Base-by-base conservation (phyloP, 2,329 filamentous ascomycete genomes). In the Ophiostoma montium region DNA sequence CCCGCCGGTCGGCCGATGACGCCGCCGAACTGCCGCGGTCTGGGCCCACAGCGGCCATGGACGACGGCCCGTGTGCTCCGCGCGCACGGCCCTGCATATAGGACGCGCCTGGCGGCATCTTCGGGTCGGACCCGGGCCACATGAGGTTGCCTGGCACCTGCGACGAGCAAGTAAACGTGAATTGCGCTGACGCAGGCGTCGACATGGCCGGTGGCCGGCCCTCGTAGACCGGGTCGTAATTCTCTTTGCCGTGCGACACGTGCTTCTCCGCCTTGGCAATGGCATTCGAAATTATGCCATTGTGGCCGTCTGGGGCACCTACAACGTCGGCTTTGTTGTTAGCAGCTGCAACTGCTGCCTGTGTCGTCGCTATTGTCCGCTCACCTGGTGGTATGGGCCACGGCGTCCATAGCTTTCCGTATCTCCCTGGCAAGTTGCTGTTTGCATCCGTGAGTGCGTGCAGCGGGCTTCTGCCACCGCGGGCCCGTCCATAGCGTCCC, bases 131-230 rank as follows among this genome's bases (percentile, higher is more conserved):
- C 38, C 43, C 41, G 19, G 51, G 59, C 81, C 78, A 39, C 85
- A 84, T 80, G 84, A 86, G 47, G 81, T 79, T 62, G 87, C 83
- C 86, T 1, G 86, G 82, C 35, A 88, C 86, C 61, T 92, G 87
- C 1, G 89, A 90, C 59, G 94, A 86, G 65, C 88, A 95, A 12
- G 87, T 94, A 61, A 98, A 98, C 10, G 92, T 98, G 63, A 98
- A 98, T 58, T 95, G 87, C 0, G 85, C 84, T 50, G 88, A 86
- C 6, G 82, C 77, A 5, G 60, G 46, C 19, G 13, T 62, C 84
- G 79, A 61, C 86, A 83, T 50, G 86, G 81, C 45, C 94, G 72
- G 63, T 84, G 90, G 54, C 82, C 72, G 64, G 87, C 92, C 60
- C 16, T 44, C 27, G 30, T 44, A 44, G n/a, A 90, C 85, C 61